Percentiles rank a stretch among this genome's conserved stretches.
Conservation (phyloP, 148 eudicot genomes). For the Diospyros kaki region DNA sequence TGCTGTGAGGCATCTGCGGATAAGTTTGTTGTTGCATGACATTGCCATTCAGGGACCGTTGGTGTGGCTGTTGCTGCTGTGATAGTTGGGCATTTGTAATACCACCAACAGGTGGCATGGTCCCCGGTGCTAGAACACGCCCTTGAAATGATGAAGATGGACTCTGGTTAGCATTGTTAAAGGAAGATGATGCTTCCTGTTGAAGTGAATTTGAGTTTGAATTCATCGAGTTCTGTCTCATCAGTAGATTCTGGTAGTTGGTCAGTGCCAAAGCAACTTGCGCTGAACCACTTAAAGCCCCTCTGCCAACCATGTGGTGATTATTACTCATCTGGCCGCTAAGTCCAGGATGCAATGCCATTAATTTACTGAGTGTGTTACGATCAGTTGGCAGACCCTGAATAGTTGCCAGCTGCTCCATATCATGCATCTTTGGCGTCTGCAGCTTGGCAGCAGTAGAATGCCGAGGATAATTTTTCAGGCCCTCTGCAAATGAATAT, state of each 20-base stretch:
- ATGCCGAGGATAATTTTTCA: conserved; percentile 74
- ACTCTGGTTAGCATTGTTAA: conserved; percentile 32
- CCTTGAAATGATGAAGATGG: conserved; percentile 41
- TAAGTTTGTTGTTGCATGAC: conserved; percentile 37
- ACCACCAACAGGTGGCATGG: conserved; percentile 30
- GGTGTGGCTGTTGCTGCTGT: background rate
- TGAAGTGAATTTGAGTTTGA: conserved; percentile 37
- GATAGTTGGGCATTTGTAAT: conserved; percentile 24
- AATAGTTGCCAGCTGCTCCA: conserved; percentile 52
- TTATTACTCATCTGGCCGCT: conserved; percentile 38
- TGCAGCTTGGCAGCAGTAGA: conserved; percentile 47
- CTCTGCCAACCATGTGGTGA: conserved; percentile 40
- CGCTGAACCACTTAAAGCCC: conserved; percentile 52
- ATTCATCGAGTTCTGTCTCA: conserved; percentile 69
- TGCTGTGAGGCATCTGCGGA: conserved; percentile 29
- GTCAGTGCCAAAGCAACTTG: conserved; percentile 60
- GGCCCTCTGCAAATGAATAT: conserved; percentile 57
- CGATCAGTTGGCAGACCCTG: conserved; percentile 68
- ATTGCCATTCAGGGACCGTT: conserved; percentile 22
- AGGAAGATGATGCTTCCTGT: conserved; percentile 53
- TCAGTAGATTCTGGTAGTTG: conserved; percentile 61
- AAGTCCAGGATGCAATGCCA: conserved; percentile 58
- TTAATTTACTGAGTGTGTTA: conserved; percentile 53
- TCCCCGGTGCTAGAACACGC: conserved; percentile 25
- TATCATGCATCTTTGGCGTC: conserved; percentile 68